Base-by-base conservation (phyloP, 495 filamentous ascomycete genomes). In the Amphirosellinia nigrospora region DNA sequence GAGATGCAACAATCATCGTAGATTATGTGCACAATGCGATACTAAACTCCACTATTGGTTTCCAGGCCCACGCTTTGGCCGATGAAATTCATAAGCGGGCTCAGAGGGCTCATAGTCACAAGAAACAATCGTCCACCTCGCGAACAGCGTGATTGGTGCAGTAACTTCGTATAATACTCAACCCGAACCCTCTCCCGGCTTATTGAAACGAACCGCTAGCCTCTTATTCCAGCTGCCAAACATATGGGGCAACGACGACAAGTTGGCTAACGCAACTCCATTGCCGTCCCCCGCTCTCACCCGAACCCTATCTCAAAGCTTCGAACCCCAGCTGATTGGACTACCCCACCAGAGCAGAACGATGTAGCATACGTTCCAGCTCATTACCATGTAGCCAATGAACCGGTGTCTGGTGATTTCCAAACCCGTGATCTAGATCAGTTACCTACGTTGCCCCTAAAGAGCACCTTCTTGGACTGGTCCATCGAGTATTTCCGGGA, bases 401-500 rank as follows among this genome's bases (percentile, higher is more conserved):
- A 90, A 45, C 94, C 96, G 1, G 87, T 88, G 16, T 92, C 94
- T 21, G 89, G 90, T 45, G 86, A 88, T 13, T 98, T 92, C 75
- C 82, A 86, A 68, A 82, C 89, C 45, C 88, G 88, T 64, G 86
- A 87, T 66, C 73, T 85, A 32, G 82, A 85, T 2, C 77, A 86
- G 67, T 53, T 79, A 32, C 90, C 92, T 19, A 76, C 76, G 30
- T 84, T 98, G 26, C 95, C 96, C 1, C 70, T 99, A 28, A 85
- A 86, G 58, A 97, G 93, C 75, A 89, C 87, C 26, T 98, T 98
- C 81, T 83, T 96, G 72, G 93, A 96, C 67, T 99, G 94, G 93
- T 96, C 94, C 0, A 94, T 93, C 71, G 95, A 98, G 82, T 98
- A 99, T 78, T 99, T 98, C 87, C 93, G 96, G 52, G 94, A 99